A percentile compares a stretch with the other conserved stretches of the same genome.
phyloP scores from a whole-genome alignment of 164 flowering plant genomes.

The Dillenia turbinata region DNA sequence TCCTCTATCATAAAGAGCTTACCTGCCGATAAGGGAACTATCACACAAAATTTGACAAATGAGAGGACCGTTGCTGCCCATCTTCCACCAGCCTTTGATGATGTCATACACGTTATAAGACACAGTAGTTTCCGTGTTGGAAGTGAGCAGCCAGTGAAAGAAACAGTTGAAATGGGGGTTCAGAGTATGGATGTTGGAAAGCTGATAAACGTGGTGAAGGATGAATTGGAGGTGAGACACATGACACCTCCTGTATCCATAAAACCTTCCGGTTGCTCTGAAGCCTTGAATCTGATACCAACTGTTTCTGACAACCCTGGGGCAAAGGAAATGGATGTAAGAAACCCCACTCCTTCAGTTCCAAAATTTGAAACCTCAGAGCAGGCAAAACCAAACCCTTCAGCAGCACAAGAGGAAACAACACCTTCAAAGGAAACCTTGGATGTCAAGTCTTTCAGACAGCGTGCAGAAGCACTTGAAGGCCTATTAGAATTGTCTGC shows the following conservation, averaged over 20 bases:
- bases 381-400: conserved; percentile 24
- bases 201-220: conserved; percentile 53
- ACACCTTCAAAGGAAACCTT: conserved; percentile 60
- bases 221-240: conserved; percentile 51
- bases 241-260: conserved; percentile 22
- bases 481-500: conserved; percentile 92
- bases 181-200: conserved; percentile 70
- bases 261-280: conserved; percentile 38
- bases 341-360: conserved; percentile 12
- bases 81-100: conserved; percentile 61
- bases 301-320: conserved; percentile 29
- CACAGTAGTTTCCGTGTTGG: conserved; percentile 87
- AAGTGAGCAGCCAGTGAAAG: conserved; percentile 61
- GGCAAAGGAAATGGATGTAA: conserved; percentile 32
- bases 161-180: conserved; percentile 58
- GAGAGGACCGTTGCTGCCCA: conserved; percentile 39
- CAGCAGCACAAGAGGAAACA: conserved; percentile 38
- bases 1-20: conserved; percentile 29
- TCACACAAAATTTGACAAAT: conserved; percentile 20
- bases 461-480: conserved; percentile 97
- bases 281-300: conserved; percentile 26
- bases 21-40: conserved; percentile 31
- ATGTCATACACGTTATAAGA: conserved; percentile 81
- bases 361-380: conserved; percentile 30
- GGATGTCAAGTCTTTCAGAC: conserved; percentile 88